Conservation (phyloP, 2,329 filamentous ascomycete species). For the Pyrenophora seminiperda region DNA sequence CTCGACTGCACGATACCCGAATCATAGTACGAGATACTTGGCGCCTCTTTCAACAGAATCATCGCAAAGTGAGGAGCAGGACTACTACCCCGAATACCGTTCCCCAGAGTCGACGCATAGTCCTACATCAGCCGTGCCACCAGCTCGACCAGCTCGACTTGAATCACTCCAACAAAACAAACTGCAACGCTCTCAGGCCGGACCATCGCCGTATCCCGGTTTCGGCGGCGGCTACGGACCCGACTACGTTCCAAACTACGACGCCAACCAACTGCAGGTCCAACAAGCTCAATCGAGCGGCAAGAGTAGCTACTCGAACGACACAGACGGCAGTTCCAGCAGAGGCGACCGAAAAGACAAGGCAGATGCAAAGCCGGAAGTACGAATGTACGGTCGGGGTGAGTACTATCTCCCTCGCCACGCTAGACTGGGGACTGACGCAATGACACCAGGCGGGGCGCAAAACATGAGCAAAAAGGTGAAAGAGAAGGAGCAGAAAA, state of each 20-base stretch:
- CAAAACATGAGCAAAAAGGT: conserved; percentile 62
- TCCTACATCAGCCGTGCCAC: conserved; percentile 24
- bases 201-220: conserved; percentile 28
- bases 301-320: conserved; percentile 50
- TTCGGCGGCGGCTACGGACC: conserved; percentile 33
- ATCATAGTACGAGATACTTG: conserved; percentile 29
- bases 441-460: conserved; percentile 50
- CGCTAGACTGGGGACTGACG: conserved; percentile 40
- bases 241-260: conserved; percentile 38
- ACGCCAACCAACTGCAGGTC: conserved; percentile 34
- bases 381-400: conserved; percentile 62
- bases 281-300: conserved; percentile 39
- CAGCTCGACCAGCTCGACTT: conserved; percentile 33
- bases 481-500: conserved; percentile 53
- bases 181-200: conserved; percentile 24
- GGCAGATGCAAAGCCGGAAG: conserved; percentile 55
- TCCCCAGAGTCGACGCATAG: conserved; percentile 35
- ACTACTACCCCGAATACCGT: conserved; percentile 37
- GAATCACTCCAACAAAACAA: conserved; percentile 38
- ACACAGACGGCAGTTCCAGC: conserved; percentile 43
- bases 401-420: conserved; percentile 31
- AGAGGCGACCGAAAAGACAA: conserved; percentile 49
- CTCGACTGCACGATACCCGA: conserved; percentile 33
- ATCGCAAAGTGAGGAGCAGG: conserved; percentile 32
- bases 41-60: conserved; percentile 31